phyloP scores from a whole-genome alignment of 352 stramenopile genomes.

The Phytopythium litorale region DNA sequence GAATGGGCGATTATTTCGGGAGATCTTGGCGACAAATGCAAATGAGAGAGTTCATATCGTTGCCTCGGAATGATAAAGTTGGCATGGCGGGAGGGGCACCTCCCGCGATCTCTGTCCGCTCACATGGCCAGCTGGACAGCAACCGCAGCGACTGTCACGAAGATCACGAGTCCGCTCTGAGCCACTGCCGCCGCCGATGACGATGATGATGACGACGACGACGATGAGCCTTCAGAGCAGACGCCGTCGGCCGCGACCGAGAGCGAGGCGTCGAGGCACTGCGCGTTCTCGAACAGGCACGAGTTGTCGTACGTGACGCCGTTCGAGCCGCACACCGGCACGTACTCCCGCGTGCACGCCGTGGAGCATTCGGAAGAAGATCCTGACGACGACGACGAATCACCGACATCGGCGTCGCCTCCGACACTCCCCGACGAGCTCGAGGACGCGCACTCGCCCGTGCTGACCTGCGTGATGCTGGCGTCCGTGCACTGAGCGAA shows the following conservation, averaged over 20 bases:
- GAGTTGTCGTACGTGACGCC: slow-evolving; percentile 45
- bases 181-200: not conserved
- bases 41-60: not conserved
- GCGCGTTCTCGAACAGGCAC: slow-evolving; percentile 30
- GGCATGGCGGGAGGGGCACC: not conserved
- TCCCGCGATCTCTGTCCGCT: not conserved
- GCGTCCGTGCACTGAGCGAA: slow-evolving; percentile 19
- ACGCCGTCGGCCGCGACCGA: slow-evolving; percentile 20
- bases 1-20: too few species aligned
- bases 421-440: slow-evolving; percentile 6
- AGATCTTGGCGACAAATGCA: not conserved
- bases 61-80: not conserved
- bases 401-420: not conserved
- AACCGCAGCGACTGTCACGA: not conserved
- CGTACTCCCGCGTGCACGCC: slow-evolving; percentile 26
- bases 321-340: slow-evolving; percentile 39
- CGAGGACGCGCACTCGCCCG: slow-evolving; percentile 16
- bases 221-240: slow-evolving; percentile 4
- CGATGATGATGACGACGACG: not conserved
- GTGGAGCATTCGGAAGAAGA: not conserved
- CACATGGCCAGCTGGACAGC: not conserved
- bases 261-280: slow-evolving; percentile 22
- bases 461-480: slow-evolving; percentile 14
- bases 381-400: not conserved
- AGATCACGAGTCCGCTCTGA: not conserved